Conservation (phyloP, 805 yeast species). For the Zygosaccharomyces gambellarensis region DNA sequence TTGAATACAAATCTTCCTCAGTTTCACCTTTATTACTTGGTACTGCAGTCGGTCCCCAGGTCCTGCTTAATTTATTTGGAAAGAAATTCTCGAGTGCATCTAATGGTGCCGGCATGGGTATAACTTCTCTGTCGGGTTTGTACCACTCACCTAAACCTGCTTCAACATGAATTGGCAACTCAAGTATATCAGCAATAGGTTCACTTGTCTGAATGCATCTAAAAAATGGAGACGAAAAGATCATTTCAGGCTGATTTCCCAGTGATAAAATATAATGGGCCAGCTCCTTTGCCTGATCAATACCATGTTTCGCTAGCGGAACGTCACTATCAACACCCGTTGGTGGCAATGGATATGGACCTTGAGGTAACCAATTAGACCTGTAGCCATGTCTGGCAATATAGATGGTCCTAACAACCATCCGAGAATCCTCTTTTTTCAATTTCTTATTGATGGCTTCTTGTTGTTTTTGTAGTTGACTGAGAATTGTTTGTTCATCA, state of each 20-base stretch:
- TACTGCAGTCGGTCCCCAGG: slow-evolving; percentile 50
- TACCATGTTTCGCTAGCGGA: slow-evolving; percentile 81
- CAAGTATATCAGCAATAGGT: slow-evolving; percentile 60
- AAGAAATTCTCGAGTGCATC: slow-evolving; percentile 51
- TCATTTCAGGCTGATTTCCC: slow-evolving; percentile 59
- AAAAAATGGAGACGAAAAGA: slow-evolving; percentile 81
- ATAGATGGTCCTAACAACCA: slow-evolving; percentile 55
- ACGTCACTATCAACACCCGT: slow-evolving; percentile 92
- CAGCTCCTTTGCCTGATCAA: slow-evolving; percentile 78
- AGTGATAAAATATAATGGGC: slow-evolving; percentile 52
- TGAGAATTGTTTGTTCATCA: background rate
- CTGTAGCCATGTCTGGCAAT: slow-evolving; percentile 86
- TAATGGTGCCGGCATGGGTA: slow-evolving; percentile 64
- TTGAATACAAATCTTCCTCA: slow-evolving; percentile 57
- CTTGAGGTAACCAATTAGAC: slow-evolving; percentile 69
- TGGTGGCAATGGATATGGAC: slow-evolving; percentile 73
- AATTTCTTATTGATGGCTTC: background rate
- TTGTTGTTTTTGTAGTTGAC: background rate
- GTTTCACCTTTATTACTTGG: slow-evolving; percentile 74
- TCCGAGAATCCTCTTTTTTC: slow-evolving; percentile 15
- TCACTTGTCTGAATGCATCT: slow-evolving; percentile 79
- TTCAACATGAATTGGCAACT: slow-evolving; percentile 60
- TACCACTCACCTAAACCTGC: slow-evolving; percentile 93
- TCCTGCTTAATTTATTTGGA: slow-evolving; percentile 39
- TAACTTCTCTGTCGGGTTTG: slow-evolving; percentile 56